Evolutionary conservation across 257 asterid genomes (phyloP).

Genomic region (Solanum stenotomum): DNA sequence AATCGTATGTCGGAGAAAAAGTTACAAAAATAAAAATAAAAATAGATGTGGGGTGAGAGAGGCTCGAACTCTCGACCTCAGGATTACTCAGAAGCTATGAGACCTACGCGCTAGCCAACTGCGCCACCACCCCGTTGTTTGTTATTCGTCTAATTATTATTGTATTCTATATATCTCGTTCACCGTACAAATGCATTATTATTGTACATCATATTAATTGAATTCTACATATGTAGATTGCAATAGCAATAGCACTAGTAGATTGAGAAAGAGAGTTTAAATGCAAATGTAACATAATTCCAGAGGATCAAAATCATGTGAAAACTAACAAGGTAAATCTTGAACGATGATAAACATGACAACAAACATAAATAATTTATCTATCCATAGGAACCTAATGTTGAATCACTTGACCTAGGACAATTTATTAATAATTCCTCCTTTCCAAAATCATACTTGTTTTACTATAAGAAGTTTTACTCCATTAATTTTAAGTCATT

Average conservation of each 20-base stretch:
- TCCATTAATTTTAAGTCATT: background rate
- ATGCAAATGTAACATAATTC: too few relatives aligned
- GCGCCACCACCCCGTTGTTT: slow-evolving; percentile 81
- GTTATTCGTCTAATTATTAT: too few relatives aligned
- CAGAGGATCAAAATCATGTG: background rate
- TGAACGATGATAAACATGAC: background rate
- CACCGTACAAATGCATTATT: too few relatives aligned
- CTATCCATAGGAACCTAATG: background rate
- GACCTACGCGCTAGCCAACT: slow-evolving; percentile 99
- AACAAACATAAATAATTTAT: too few relatives aligned
- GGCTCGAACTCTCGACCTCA: slow-evolving; percentile 97
- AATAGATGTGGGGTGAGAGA: slow-evolving; percentile 48
- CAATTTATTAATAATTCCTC: too few relatives aligned
- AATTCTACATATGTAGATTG: too few relatives aligned
- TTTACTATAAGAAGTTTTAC: background rate
- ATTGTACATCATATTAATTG: too few relatives aligned
- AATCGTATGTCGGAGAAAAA: too few relatives aligned
- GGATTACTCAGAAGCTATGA: slow-evolving; percentile 76
- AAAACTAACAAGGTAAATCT: too few relatives aligned
- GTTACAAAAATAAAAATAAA: background rate
- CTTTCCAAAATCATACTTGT: background rate
- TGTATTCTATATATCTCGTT: too few relatives aligned
- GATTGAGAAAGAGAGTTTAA: background rate
- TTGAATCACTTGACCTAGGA: background rate
- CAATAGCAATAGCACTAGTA: too few relatives aligned